A percentile compares a stretch with the other conserved stretches of the same genome.
phyloP scores from a whole-genome alignment of 108 stramenopile genomes.

The Cyclotella sp. region DNA sequence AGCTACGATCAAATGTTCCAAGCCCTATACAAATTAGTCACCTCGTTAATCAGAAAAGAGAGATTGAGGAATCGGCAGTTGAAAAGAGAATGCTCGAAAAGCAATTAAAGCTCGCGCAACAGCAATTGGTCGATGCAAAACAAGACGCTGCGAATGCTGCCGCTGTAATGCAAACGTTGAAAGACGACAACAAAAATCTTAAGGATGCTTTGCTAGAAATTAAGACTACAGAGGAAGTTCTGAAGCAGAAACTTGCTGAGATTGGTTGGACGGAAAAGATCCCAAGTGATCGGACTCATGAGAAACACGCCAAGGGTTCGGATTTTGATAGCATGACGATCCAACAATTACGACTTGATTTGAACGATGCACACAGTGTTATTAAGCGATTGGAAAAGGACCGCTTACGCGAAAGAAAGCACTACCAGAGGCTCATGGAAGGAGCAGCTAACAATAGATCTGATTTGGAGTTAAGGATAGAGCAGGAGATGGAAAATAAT shows the following conservation, averaged over 20 bases:
- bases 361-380: constrained; percentile 9
- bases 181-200: constrained; percentile 3
- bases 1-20: neutral
- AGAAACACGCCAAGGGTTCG: too few relatives aligned
- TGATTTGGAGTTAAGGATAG: neutral
- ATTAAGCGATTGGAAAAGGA: constrained; percentile 25
- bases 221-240: neutral
- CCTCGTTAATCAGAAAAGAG: constrained; percentile 16
- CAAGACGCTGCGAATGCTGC: constrained; percentile 3
- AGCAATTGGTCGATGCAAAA: constrained; percentile 26
- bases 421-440: constrained; percentile 1
- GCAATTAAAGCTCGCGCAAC: constrained; percentile 11
- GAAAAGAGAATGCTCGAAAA: constrained; percentile 10
- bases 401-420: constrained; percentile 7
- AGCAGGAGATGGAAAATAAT: constrained; percentile 8
- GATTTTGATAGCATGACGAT: neutral
- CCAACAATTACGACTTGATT: constrained; percentile 11
- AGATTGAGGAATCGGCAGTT: neutral
- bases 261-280: neutral
- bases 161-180: neutral
- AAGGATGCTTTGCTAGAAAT: neutral
- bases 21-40: neutral
- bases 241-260: neutral
- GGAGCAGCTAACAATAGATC: neutral
- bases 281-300: too few relatives aligned